A percentile compares a stretch with the other conserved stretches of the same genome.
These are phyloP conservation scores for Aureobasidium sp. DNA, from an alignment of 2,329 filamentous ascomycete genomes.

Conservation along the genomic window DNA sequence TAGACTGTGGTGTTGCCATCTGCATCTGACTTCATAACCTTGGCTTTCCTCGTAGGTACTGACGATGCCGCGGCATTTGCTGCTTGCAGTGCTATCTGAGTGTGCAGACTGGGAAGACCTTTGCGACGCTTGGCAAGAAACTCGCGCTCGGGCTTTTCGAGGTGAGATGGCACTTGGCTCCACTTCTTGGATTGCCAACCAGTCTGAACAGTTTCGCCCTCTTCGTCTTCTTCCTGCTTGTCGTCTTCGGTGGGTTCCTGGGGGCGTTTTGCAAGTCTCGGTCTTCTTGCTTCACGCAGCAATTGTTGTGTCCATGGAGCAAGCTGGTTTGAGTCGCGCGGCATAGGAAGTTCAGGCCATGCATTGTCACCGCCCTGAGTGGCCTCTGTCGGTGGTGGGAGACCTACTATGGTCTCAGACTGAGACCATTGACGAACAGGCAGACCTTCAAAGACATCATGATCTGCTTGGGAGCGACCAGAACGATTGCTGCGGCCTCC, in stretches of 20 bases:
- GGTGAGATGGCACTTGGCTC: slow-evolving; percentile 46
- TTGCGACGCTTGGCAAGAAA: slow-evolving; percentile 54
- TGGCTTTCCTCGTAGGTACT: slow-evolving; percentile 62
- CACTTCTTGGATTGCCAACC: slow-evolving; percentile 52
- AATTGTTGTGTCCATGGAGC: slow-evolving; percentile 74
- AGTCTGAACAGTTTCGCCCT: slow-evolving; percentile 17
- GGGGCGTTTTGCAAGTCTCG: slow-evolving; percentile 64
- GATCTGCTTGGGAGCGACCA: slow-evolving; percentile 50
- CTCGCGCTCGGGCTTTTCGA: slow-evolving; percentile 51
- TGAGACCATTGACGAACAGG: slow-evolving; percentile 81
- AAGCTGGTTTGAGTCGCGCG: slow-evolving; percentile 71
- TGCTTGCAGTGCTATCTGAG: slow-evolving; percentile 19
- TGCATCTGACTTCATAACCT: slow-evolving; percentile 68
- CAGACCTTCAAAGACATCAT: slow-evolving; percentile 63
- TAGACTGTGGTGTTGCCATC: slow-evolving; percentile 76
- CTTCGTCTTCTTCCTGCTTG: slow-evolving; percentile 31
- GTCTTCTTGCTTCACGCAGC: slow-evolving; percentile 70
- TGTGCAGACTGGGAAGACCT: slow-evolving; percentile 47
- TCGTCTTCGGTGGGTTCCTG: slow-evolving; percentile 56
- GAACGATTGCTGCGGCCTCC: slow-evolving; percentile 50
- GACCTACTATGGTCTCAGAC: slow-evolving; percentile 36
- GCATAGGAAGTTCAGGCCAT: slow-evolving; percentile 81
- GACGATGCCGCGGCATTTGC: slow-evolving; percentile 9
- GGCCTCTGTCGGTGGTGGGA: slow-evolving; percentile 56
- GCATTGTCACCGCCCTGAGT: slow-evolving; percentile 53